Conservation (phyloP, 1,284 basidiomycete genomes). For the Pseudozyma thailandica region DNA sequence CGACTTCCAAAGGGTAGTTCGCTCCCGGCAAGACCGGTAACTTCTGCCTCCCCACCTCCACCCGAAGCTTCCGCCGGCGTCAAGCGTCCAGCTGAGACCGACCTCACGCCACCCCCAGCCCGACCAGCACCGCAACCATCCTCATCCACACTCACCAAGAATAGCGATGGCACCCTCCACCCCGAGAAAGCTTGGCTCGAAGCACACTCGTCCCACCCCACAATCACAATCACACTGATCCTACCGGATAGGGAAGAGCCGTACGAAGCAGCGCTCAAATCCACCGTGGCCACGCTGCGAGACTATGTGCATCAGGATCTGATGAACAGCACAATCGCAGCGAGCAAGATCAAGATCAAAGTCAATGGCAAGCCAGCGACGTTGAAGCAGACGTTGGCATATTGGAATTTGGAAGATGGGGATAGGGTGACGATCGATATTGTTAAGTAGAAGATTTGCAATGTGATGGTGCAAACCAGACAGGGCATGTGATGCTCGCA, state of each 20-base stretch:
- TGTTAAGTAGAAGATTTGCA: constrained; percentile 26
- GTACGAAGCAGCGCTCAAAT: constrained; percentile 53
- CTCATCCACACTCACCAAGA: constrained; percentile 17
- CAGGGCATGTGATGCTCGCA: no score
- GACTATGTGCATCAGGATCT: constrained; percentile 59
- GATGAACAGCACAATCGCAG: constrained; percentile 54
- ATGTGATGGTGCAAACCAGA: no score
- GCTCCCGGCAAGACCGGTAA: constrained; percentile 27
- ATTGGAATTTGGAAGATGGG: constrained; percentile 62
- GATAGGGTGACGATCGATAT: constrained; percentile 53
- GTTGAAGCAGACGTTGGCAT: constrained; percentile 62
- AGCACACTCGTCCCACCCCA: constrained; percentile 48
- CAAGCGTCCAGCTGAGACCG: constrained; percentile 34
- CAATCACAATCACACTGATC: constrained; percentile 45
- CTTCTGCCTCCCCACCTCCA: constrained; percentile 4
- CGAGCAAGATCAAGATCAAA: constrained; percentile 61
- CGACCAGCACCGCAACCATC: constrained; percentile 24
- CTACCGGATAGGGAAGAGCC: constrained; percentile 45
- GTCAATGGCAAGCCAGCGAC: constrained; percentile 57
- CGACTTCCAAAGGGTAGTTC: constrained; percentile 20
- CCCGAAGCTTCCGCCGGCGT: constrained; percentile 5
- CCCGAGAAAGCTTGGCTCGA: constrained; percentile 58
- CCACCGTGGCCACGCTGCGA: constrained; percentile 55
- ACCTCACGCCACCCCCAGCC: constrained; percentile 31
- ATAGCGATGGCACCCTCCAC: constrained; percentile 46